Conservation (phyloP, 73 alveolate species). For the Stentor coeruleus region DNA sequence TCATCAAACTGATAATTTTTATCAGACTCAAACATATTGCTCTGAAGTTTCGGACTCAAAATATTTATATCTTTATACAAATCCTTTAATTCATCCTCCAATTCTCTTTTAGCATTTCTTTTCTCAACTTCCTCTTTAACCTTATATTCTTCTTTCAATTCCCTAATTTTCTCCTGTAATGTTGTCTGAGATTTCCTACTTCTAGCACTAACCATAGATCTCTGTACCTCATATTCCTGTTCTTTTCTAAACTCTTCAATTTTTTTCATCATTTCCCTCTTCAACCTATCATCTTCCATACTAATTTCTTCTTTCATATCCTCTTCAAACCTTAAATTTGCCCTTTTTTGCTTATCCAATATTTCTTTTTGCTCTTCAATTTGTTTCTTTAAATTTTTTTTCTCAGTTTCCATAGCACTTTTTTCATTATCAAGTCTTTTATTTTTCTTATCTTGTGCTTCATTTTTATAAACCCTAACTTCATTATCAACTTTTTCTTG, state of each 20-base stretch:
- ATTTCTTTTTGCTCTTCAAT: slow-evolving; percentile 11
- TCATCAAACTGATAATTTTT: neutral
- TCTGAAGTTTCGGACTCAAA: neutral
- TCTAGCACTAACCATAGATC: slow-evolving; percentile 15
- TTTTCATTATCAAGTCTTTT: neutral
- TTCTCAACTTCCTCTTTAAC: neutral
- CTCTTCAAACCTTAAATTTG: neutral
- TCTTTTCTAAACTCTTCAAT: neutral
- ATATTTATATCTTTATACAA: neutral
- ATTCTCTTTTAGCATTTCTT: neutral
- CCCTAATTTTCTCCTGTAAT: slow-evolving; percentile 1
- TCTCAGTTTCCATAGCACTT: neutral
- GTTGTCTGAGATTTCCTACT: neutral
- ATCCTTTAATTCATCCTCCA: neutral
- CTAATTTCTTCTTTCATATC: slow-evolving; percentile 7
- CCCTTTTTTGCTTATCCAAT: neutral
- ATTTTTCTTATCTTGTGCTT: neutral
- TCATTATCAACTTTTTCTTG: neutral
- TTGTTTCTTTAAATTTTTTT: neutral
- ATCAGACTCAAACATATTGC: neutral
- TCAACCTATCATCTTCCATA: neutral
- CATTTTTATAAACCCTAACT: neutral
- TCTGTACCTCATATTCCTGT: neutral
- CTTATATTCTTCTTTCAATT: neutral
- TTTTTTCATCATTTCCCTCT: neutral